Percentiles rank a stretch among this genome's conserved stretches.
phyloP scores from a whole-genome alignment of 345 rosid genomes.

The Boechera divaricarpa region DNA sequence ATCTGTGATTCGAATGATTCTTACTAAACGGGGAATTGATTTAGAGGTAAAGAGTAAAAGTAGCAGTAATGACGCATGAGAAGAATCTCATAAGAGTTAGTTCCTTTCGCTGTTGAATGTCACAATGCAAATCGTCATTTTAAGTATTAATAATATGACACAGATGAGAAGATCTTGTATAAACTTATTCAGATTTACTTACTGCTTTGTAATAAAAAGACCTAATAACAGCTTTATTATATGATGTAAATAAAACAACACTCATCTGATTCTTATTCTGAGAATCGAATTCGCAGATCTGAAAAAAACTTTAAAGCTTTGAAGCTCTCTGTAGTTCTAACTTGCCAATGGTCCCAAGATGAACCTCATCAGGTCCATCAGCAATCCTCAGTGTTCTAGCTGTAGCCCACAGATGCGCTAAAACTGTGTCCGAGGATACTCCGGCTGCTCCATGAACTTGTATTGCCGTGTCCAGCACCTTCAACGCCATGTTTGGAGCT shows the following conservation, averaged over 20 bases:
- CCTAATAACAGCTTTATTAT: slow-evolving; percentile 17
- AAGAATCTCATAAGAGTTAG: background rate
- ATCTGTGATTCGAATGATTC: slow-evolving; percentile 14
- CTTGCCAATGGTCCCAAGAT: slow-evolving; percentile 88
- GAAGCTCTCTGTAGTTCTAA: slow-evolving; percentile 73
- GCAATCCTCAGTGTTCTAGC: slow-evolving; percentile 86
- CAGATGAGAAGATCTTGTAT: slow-evolving; percentile 6
- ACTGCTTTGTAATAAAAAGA: background rate
- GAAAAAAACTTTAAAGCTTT: slow-evolving; percentile 58
- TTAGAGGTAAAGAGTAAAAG: background rate
- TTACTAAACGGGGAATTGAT: background rate
- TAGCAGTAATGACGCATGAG: background rate
- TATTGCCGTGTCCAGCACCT: slow-evolving; percentile 86
- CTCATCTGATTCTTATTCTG: background rate
- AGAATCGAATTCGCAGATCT: background rate
- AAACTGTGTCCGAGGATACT: slow-evolving; percentile 74
- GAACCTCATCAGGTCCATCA: slow-evolving; percentile 97
- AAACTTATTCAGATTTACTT: slow-evolving; percentile 14
- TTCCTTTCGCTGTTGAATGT: slow-evolving; percentile 2
- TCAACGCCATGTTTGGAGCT: slow-evolving; percentile 91
- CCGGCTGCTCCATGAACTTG: slow-evolving; percentile 95
- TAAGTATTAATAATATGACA: slow-evolving; percentile 18
- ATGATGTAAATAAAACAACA: background rate
- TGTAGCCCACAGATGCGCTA: slow-evolving; percentile 89
- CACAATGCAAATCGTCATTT: slow-evolving; percentile 13